These are phyloP conservation scores for Carallia brachiata DNA, from an alignment of 345 rosid genomes.

Conservation along the genomic window DNA sequence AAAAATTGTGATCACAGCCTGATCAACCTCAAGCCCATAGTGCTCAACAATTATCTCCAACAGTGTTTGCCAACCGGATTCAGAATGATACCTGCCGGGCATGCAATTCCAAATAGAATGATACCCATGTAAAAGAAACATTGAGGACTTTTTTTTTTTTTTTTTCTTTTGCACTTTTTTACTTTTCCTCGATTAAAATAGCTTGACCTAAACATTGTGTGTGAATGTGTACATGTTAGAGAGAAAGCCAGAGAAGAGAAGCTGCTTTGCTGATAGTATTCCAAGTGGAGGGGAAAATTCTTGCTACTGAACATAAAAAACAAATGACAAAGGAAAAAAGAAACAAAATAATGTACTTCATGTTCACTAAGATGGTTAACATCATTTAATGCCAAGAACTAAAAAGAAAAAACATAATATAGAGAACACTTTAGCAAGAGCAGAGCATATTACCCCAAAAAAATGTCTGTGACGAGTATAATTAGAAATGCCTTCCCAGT, in stretches of 20 bases:
- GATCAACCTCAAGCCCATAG: constrained; percentile 76
- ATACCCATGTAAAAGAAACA: background rate
- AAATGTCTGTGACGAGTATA: constrained; percentile 71
- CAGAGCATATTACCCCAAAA: constrained; percentile 65
- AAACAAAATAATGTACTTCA: too few relatives aligned
- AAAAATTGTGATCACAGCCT: constrained; percentile 61
- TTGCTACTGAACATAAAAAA: too few relatives aligned
- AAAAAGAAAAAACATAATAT: background rate
- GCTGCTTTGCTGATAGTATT: too few relatives aligned
- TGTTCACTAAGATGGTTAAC: too few relatives aligned
- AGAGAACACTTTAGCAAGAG: constrained; percentile 1
- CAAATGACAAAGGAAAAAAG: too few relatives aligned
- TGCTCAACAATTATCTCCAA: constrained; percentile 73
- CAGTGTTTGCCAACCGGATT: constrained; percentile 86
- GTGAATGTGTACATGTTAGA: too few relatives aligned
- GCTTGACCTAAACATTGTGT: too few relatives aligned
- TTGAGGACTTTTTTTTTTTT: too few relatives aligned
- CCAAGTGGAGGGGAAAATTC: too few relatives aligned
- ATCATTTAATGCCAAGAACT: background rate
- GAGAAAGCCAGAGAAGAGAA: too few relatives aligned
- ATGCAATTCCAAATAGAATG: background rate
- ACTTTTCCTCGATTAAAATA: too few relatives aligned
- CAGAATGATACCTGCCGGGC: constrained; percentile 79
- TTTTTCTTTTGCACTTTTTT: too few relatives aligned
- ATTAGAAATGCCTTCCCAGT: constrained; percentile 88